Base-by-base conservation (phyloP, 345 rosid species). In the Dimocarpus longan region DNA sequence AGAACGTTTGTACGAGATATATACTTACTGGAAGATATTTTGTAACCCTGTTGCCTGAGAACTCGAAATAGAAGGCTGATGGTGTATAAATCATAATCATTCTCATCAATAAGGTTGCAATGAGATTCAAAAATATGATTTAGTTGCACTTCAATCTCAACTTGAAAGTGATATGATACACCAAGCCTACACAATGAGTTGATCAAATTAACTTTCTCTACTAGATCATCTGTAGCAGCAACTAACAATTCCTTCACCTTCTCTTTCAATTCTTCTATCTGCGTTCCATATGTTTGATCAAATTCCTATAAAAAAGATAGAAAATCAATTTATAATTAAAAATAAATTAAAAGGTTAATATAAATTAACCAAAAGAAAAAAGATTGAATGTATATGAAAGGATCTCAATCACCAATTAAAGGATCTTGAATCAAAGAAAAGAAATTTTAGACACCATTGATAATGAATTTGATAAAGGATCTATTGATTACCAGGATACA, bases 51-150 rank as follows among this genome's bases (percentile, higher is more conserved):
- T 48, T 71, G 75, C n/a, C 75, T 42, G 26, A 71, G 39, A 43
- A 71, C 39, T 46, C 65, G 5, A 60, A 73, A 73, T 0, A 73
- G 18, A 54, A 73, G 63, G 8, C 21, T 32, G 24, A 8, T 32
- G 11, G 76, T 73, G 50, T 54, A 73, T 32, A 73, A 22, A 32
- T 71, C 75, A 28, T 72, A 72, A 10, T 72, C 22, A 56, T 56
- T 59, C 8, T 18, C 16, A 39, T 5, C 43, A 26, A 4, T 5
- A 28, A 12, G 12, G 56, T 19, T 70, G 5, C 6, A 21, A 11
- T 68, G 56, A 70, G 24, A 16, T 43, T 46, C 9, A 13, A 46
- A 54, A 71, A 71, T 12, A n/a, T n/a, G n/a, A n/a, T n/a, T n/a
- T n/a, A n/a, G n/a, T n/a, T n/a, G n/a, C n/a, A 1, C 43, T 32